Evolutionary conservation across 2,329 filamentous ascomycete genomes (phyloP).

Genomic region (Fusarium guadeloupense): DNA sequence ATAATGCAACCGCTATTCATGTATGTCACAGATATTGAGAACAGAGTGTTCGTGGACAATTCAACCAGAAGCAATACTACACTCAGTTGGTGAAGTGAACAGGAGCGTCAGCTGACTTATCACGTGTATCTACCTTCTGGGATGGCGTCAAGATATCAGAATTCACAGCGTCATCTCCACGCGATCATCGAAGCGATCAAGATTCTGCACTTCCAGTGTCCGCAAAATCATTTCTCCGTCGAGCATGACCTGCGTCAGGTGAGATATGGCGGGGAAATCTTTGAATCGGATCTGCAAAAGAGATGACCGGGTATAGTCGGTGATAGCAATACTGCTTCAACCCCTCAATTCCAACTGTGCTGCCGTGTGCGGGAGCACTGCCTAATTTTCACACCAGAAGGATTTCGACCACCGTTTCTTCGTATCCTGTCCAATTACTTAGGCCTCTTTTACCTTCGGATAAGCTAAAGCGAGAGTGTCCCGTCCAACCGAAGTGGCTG

Average conservation of each 20-base stretch:
- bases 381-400: not conserved
- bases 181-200: too few relatives aligned
- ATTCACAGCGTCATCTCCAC: too few relatives aligned
- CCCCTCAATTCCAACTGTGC: not conserved
- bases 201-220: not conserved
- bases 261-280: not conserved
- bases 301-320: constrained; percentile 26
- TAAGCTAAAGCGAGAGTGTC: constrained; percentile 6
- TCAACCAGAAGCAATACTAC: too few relatives aligned
- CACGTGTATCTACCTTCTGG: too few relatives aligned
- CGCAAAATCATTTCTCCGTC: not conserved
- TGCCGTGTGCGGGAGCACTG: not conserved
- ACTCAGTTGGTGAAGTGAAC: too few relatives aligned
- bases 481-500: constrained; percentile 11
- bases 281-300: constrained; percentile 30
- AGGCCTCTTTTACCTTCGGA: constrained; percentile 5
- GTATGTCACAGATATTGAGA: too few relatives aligned
- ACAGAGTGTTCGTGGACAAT: too few relatives aligned
- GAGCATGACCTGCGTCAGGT: not conserved
- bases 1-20: too few relatives aligned
- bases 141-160: too few relatives aligned
- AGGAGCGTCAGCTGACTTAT: too few relatives aligned
- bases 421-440: not conserved
- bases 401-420: not conserved
- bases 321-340: not conserved